These are phyloP conservation scores for Lanmaoa rubissima DNA, from an alignment of 768 basidiomycete genomes.

Conservation along the genomic window DNA sequence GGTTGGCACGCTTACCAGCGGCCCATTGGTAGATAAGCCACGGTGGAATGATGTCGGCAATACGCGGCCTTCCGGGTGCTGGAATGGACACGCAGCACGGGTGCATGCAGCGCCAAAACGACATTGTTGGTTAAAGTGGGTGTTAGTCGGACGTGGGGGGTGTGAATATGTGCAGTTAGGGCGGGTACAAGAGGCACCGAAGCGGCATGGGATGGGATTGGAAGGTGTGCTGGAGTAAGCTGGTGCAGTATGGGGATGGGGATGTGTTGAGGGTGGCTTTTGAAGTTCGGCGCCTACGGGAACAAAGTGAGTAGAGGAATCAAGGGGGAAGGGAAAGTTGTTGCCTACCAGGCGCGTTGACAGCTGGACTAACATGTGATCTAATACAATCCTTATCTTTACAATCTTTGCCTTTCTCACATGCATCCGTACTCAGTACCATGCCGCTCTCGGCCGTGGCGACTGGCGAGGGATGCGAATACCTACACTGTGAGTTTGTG, in stretches of 20 bases:
- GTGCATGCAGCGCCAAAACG: conserved; percentile 87
- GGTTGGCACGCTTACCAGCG: conserved; percentile 57
- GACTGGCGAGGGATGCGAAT: conserved; percentile 95
- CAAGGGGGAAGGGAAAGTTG: neutral
- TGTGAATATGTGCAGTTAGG: conserved; percentile 69
- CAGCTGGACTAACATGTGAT: conserved; percentile 87
- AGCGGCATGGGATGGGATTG: conserved; percentile 54
- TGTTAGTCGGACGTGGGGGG: conserved; percentile 43
- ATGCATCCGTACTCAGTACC: conserved; percentile 91
- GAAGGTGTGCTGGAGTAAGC: conserved; percentile 29
- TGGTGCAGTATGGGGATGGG: conserved; percentile 30
- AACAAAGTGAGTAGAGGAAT: conserved; percentile 13
- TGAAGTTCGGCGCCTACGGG: conserved; percentile 28
- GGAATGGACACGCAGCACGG: conserved; percentile 81
- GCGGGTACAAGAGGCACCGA: conserved; percentile 69
- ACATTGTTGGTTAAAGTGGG: conserved; percentile 56
- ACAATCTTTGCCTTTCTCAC: conserved; percentile 85
- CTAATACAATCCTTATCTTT: conserved; percentile 93
- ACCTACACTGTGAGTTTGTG: conserved; percentile 84
- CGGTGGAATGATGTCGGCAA: conserved; percentile 80
- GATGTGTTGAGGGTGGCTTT: conserved; percentile 40
- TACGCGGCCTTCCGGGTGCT: conserved; percentile 86
- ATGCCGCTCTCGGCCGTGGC: conserved; percentile 94
- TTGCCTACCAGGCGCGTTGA: conserved; percentile 55
- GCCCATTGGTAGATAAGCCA: conserved; percentile 59